These are phyloP conservation scores for Phoma sp. DNA, from an alignment of 2,329 filamentous ascomycete species.

Conservation along the genomic window DNA sequence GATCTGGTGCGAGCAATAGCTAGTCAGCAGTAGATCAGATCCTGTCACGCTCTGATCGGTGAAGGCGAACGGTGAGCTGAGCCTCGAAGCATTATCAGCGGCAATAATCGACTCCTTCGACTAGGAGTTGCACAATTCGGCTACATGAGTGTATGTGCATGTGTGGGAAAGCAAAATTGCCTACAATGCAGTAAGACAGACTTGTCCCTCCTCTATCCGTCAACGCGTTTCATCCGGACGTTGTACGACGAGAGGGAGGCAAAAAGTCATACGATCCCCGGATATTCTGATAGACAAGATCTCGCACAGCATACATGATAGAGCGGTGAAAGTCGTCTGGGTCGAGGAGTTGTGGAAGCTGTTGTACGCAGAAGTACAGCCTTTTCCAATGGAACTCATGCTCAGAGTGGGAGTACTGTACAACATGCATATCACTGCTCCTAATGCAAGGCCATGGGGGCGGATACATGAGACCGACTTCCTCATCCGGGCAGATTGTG, in stretches of 20 bases:
- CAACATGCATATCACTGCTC: neutral
- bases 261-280: too few relatives aligned
- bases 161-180: neutral
- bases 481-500: too few relatives aligned
- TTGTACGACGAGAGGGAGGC: neutral
- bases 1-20: constrained; percentile 5
- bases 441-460: too few relatives aligned
- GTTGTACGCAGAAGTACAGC: neutral
- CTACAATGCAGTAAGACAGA: neutral
- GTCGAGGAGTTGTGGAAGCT: neutral
- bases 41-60: constrained; percentile 28
- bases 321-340: neutral
- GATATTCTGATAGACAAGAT: too few relatives aligned
- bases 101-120: neutral
- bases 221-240: neutral
- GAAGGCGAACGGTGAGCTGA: constrained; percentile 20
- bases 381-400: neutral
- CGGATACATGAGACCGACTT: too few relatives aligned
- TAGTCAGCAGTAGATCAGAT: constrained; percentile 23
- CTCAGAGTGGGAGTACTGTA: neutral
- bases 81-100: neutral
- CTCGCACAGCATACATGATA: too few relatives aligned
- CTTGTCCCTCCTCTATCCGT: too few relatives aligned
- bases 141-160: neutral
- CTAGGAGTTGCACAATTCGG: neutral